Evolutionary conservation across 306 rosid species (phyloP).

Genomic region (Begonia loranthoides): DNA sequence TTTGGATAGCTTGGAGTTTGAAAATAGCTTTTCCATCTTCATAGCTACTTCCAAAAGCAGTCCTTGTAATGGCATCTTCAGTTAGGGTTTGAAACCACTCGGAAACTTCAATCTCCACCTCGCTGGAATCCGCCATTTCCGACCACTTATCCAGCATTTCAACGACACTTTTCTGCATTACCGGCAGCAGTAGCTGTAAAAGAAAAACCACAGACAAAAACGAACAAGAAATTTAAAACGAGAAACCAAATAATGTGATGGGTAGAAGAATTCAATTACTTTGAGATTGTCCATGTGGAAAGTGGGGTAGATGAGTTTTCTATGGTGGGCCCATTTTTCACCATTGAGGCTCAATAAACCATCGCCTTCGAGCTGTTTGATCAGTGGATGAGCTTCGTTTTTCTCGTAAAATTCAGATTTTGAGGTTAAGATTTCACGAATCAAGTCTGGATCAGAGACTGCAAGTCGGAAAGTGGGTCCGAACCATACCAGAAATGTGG

Average conservation of each 20-base stretch:
- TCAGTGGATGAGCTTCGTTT: constrained; percentile 91
- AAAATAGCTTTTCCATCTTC: constrained; percentile 91
- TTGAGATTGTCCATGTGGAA: constrained; percentile 98
- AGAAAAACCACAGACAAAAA: not conserved
- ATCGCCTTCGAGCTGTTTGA: constrained; percentile 93
- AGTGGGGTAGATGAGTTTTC: constrained; percentile 80
- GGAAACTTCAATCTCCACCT: constrained; percentile 85
- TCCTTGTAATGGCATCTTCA: constrained; percentile 66
- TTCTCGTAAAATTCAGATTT: constrained; percentile 83
- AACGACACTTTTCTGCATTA: constrained; percentile 62
- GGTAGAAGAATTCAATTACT: constrained; percentile 21
- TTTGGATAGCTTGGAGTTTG: constrained; percentile 63
- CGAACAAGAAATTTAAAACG: not conserved
- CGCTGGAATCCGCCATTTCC: constrained; percentile 36
- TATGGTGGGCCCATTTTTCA: constrained; percentile 88
- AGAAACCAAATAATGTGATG: not conserved
- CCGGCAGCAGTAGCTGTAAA: constrained; percentile 62
- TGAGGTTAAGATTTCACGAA: constrained; percentile 78
- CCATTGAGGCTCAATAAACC: constrained; percentile 96
- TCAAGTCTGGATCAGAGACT: constrained; percentile 81
- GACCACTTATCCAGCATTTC: constrained; percentile 83
- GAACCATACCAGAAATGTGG: constrained; percentile 90
- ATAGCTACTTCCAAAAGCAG: constrained; percentile 85
- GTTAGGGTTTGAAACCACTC: constrained; percentile 75
- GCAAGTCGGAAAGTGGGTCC: constrained; percentile 81